Evolutionary conservation across 805 yeast genomes (phyloP), one percentile per base, ranked within the genome.

Genomic region (Yamadazyma nakazawae): DNA sequence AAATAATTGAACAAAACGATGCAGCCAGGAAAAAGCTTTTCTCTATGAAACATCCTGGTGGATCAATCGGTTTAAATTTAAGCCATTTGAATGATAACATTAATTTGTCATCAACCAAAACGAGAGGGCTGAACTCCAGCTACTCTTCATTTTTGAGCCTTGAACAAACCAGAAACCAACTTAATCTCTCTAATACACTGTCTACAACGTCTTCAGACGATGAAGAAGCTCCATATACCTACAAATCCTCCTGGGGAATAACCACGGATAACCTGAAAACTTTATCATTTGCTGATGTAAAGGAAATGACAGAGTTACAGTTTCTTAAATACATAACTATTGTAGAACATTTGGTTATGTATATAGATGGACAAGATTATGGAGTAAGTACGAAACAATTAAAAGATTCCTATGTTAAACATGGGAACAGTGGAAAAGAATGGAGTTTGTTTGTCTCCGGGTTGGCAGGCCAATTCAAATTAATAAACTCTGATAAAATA

Each of bases 11-110:
- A 45, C 67, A 68, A 8, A 89, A 88, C 57, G 63, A 72, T 26
- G 62, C 67, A 32, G 68, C 72, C 46, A 70, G 96, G 36, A 75
- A 74, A 51, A 66, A 62, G 48, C 63, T 75, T 32, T 89, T 89
- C 64, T 82, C 85, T 8, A 77, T 76, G 51, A 78, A 84, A 59
- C 97, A 89, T 58, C 97, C 97, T 1, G 96, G 96, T 17, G 97
- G 97, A 14, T 85, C 94, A 1, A 88, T 89, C 58, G 97, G 97
- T 13, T 71, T 67, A 5, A 63, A 64, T 51, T 65, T 70, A 52
- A 46, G 55, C 46, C 68, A 68, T 47, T 57, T 70, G 49, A 66
- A 68, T 52, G 64, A 60, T 31, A 61, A 61, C 40, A 45, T 55
- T 28, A 47, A 34, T 10, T 34, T 36, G 25, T 34, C 41, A 2